Evolutionary conservation across 345 rosid species (phyloP), one percentile per base, ranked within the genome.

Genomic region (Psidium friedrichsthalianum): DNA sequence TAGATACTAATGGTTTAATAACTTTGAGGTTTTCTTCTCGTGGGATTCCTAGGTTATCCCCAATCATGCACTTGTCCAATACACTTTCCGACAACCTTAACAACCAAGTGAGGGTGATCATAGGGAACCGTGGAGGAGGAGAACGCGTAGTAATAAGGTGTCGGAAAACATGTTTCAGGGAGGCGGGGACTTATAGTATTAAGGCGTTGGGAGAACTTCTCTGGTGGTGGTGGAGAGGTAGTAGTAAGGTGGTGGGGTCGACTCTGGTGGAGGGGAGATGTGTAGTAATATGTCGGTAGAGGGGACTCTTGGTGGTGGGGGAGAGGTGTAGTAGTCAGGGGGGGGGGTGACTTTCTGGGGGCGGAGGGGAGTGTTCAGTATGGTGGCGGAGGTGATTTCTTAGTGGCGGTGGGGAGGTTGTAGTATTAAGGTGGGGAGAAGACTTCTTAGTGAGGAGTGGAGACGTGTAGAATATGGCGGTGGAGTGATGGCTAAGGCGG

Each of bases 51-150:
- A 40, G 86, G 86, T 51, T n/a, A 8, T 13, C 14, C 55, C 86
- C 86, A 84, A 25, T 84, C 57, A 21, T 84, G 56, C 86, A 84
- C 86, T 51, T 84, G 58, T 84, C 32, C 86, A 88, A 44, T 90
- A 90, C 42, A 90, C 91, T 82, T 90, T 88, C 11, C 91, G 24
- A 90, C 91, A 15, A 90, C 91, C 87, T 90, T 90, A 8, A 88
- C 83, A 0, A 85, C 57, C 49, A 88, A 52, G 44, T 88, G 54
- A 25, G 85, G 88, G 54, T 59, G 88, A 32, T 83, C 59, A 81
- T 59, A 88, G 51, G 59, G 52, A 32, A 42, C 32, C 0, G 80
- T 3, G 78, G 85, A 36, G 80, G 85, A 36, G 85, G 85, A 29
- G 85, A 84, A 13, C n/a, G 18, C 83, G 36, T 84, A 84, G 40